Conservation (phyloP, 2,329 filamentous ascomycete genomes). For the Colletotrichum cordylinicola region DNA sequence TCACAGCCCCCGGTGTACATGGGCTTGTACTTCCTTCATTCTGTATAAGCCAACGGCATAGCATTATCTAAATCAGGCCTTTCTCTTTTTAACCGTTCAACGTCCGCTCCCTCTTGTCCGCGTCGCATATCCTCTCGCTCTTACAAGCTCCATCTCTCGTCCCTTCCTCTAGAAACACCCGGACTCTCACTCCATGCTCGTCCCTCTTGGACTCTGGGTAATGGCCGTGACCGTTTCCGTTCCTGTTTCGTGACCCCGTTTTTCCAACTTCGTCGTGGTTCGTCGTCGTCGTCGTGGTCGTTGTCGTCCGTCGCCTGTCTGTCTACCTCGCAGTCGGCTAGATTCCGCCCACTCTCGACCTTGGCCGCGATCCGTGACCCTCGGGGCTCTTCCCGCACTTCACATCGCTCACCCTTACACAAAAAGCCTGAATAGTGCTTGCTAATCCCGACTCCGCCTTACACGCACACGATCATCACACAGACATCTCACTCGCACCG, state of each 20-base stretch:
- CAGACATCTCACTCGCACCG: slow-evolving; percentile 20
- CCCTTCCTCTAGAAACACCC: slow-evolving; percentile 22
- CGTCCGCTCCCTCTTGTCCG: slow-evolving; percentile 18
- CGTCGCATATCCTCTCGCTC: slow-evolving; percentile 13
- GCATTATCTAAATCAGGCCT: slow-evolving; percentile 17
- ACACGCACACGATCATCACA: slow-evolving; percentile 12
- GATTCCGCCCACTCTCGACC: slow-evolving; percentile 10
- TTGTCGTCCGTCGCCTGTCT: not conserved
- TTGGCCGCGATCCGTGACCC: slow-evolving; percentile 6
- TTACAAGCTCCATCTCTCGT: slow-evolving; percentile 16
- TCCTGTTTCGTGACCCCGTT: slow-evolving; percentile 23
- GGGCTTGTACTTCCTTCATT: not conserved
- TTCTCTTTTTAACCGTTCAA: slow-evolving; percentile 20
- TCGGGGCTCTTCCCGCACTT: slow-evolving; percentile 17
- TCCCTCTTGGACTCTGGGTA: slow-evolving; percentile 22
- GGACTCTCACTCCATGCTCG: slow-evolving; percentile 22
- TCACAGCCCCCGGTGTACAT: slow-evolving; percentile 19
- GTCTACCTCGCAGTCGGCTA: slow-evolving; percentile 17
- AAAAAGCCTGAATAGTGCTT: slow-evolving; percentile 5
- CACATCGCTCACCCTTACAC: slow-evolving; percentile 3
- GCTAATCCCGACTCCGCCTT: slow-evolving; percentile 18
- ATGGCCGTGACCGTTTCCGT: slow-evolving; percentile 24
- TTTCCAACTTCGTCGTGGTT: not conserved
- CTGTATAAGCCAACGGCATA: slow-evolving; percentile 20
- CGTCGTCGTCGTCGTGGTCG: not conserved